Conservation (phyloP, 495 filamentous ascomycete species). For the Neurospora sp. region DNA sequence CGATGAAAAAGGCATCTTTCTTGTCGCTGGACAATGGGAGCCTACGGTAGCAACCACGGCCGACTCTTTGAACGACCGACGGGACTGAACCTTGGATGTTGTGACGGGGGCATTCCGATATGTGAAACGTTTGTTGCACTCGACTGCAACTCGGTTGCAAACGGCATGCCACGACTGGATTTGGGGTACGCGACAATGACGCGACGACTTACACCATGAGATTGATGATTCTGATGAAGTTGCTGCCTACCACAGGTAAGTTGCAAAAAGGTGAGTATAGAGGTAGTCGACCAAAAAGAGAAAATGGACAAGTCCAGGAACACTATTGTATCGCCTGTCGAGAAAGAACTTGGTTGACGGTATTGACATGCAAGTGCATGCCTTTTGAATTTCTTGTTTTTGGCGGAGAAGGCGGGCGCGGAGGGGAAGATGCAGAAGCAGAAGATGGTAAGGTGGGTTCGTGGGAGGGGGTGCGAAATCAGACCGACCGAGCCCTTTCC, state of each 20-base stretch:
- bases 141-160: slow-evolving; percentile 8
- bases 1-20: neutral
- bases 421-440: neutral
- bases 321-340: neutral
- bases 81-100: neutral
- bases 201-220: slow-evolving; percentile 7
- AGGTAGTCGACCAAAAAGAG: neutral
- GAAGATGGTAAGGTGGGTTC: neutral
- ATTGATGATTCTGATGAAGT: neutral
- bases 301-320: neutral
- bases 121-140: slow-evolving; percentile 7
- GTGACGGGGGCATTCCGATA: neutral
- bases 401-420: neutral
- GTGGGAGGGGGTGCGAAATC: neutral
- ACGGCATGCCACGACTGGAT: neutral
- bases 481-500: neutral
- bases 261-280: neutral
- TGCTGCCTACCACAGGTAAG: neutral
- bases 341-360: neutral
- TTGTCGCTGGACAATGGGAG: neutral
- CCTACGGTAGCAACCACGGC: neutral
- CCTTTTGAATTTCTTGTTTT: neutral
- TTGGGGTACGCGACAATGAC: slow-evolving; percentile 22
- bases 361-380: neutral
- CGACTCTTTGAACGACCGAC: neutral